These are phyloP conservation scores for Anisodus tanguticus DNA, from an alignment of 257 asterid genomes.

Conservation along the genomic window DNA sequence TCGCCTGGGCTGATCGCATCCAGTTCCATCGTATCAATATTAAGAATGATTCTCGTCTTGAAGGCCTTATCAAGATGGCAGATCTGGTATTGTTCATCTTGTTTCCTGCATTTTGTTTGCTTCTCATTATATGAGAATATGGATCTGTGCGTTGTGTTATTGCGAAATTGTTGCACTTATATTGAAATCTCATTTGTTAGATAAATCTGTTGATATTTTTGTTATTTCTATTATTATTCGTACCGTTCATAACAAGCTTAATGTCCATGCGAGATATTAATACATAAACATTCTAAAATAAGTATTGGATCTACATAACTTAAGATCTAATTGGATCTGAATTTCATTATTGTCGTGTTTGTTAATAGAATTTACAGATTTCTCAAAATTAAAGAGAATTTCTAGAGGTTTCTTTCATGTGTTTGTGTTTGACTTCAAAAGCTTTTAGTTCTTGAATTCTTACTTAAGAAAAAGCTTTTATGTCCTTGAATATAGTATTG, in stretches of 20 bases:
- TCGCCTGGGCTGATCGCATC: constrained; percentile 71
- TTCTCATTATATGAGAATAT: neutral
- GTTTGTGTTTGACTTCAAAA: neutral
- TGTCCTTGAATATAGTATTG: neutral
- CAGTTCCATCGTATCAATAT: constrained; percentile 92
- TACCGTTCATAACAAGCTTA: neutral
- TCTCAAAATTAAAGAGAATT: constrained; percentile 8
- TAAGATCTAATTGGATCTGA: constrained; percentile 36
- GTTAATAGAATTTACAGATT: neutral
- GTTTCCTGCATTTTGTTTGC: constrained; percentile 15
- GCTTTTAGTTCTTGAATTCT: neutral
- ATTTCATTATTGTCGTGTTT: neutral
- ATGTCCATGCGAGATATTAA: neutral
- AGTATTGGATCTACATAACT: neutral
- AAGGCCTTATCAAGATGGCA: constrained; percentile 94
- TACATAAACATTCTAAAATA: neutral
- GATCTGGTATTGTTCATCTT: constrained; percentile 65
- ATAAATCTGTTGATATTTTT: neutral
- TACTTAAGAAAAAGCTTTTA: neutral
- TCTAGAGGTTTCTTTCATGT: neutral
- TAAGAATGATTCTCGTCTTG: constrained; percentile 93
- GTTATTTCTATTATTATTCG: neutral
- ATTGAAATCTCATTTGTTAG: neutral
- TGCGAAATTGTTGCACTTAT: neutral
- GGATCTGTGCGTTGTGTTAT: neutral